These are phyloP conservation scores for Pochonia chlamydosporia DNA, from an alignment of 2,329 filamentous ascomycete species.

Conservation along the genomic window DNA sequence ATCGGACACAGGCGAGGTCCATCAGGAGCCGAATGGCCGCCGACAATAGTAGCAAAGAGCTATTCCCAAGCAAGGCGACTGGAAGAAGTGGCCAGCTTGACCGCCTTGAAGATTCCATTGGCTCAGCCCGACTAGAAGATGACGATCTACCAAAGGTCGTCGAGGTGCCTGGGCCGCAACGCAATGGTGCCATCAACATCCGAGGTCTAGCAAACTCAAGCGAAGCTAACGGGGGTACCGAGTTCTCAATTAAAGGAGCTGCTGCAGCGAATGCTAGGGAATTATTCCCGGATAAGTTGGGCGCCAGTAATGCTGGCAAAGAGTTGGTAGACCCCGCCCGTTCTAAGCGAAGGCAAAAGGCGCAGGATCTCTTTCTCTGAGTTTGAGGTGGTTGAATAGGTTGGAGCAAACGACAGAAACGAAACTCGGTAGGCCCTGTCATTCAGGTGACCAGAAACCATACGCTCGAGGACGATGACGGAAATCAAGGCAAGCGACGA, in stretches of 20 bases:
- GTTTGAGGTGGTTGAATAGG: no score
- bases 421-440: no score
- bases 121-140: conserved; percentile 29
- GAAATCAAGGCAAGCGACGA: no score
- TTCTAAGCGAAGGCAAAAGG: conserved; percentile 56
- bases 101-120: conserved; percentile 32
- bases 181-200: conserved; percentile 48
- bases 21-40: conserved; percentile 26
- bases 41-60: conserved; percentile 28
- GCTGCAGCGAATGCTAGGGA: conserved; percentile 46
- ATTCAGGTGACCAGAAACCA: no score
- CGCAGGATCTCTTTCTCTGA: conserved; percentile 66
- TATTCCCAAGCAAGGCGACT: conserved; percentile 30
- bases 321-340: conserved; percentile 56
- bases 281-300: conserved; percentile 61
- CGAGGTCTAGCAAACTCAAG: conserved; percentile 49
- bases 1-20: conserved; percentile 26
- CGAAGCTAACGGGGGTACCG: conserved; percentile 37
- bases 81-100: conserved; percentile 27
- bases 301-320: conserved; percentile 54
- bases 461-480: no score
- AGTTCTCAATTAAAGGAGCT: conserved; percentile 64
- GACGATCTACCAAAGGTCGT: conserved; percentile 50
- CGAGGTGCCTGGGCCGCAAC: conserved; percentile 40
- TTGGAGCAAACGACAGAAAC: no score